These are phyloP conservation scores for Miamiensis avidus DNA, from an alignment of 169 alveolate genomes.

Conservation along the genomic window DNA sequence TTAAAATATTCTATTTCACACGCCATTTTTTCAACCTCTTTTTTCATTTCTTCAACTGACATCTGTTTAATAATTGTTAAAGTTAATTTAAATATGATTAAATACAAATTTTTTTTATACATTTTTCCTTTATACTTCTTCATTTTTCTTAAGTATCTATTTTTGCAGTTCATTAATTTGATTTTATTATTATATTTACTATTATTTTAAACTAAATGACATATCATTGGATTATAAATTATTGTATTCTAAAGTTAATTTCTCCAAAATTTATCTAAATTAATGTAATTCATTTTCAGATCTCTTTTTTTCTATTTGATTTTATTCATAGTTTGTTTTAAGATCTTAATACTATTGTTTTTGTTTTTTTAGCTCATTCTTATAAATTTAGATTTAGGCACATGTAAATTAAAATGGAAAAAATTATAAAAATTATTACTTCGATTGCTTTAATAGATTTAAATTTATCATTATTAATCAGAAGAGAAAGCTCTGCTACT, in stretches of 20 bases:
- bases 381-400: background rate
- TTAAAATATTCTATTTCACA: conserved; percentile 42
- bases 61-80: no score
- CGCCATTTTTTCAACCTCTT: conserved; percentile 3
- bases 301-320: conserved; percentile 12
- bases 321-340: conserved; percentile 1
- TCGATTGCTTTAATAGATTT: conserved; percentile 35
- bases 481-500: conserved; percentile 38
- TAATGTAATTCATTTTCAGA: conserved; percentile 11
- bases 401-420: background rate
- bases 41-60: conserved; percentile 27
- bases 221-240: conserved; percentile 22
- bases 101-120: background rate
- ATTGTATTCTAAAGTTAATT: conserved; percentile 42
- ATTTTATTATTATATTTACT: conserved; percentile 5
- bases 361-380: conserved; percentile 28
- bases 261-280: conserved; percentile 31
- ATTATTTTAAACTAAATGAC: background rate
- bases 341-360: conserved; percentile 14
- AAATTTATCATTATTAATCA: conserved; percentile 39
- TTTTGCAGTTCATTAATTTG: conserved; percentile 10
- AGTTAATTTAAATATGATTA: background rate
- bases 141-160: background rate
- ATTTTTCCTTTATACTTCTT: conserved; percentile 26
- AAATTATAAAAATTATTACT: background rate